phyloP scores from a whole-genome alignment of 1,284 basidiomycete genomes.

The Heterobasidion occidentale region DNA sequence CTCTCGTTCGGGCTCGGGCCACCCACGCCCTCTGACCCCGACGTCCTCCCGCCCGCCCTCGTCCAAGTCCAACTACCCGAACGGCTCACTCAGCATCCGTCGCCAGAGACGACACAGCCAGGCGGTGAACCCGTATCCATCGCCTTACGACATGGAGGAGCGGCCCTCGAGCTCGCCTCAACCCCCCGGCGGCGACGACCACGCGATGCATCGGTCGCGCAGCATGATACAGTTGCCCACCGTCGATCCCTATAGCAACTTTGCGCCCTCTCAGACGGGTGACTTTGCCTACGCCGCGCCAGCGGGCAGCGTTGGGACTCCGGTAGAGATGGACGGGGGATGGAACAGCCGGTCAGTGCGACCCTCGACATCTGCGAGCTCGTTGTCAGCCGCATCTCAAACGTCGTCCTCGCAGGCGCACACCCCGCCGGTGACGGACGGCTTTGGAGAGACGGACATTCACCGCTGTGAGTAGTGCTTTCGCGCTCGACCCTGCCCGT shows the following conservation, averaged over 20 bases:
- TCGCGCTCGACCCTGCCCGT: slow-evolving; percentile 5
- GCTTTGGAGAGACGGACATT: slow-evolving; percentile 60
- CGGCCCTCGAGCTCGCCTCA: slow-evolving; percentile 70
- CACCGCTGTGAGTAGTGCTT: slow-evolving; percentile 63
- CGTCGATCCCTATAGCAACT: slow-evolving; percentile 51
- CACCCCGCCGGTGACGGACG: slow-evolving; percentile 64
- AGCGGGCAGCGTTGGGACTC: slow-evolving; percentile 25
- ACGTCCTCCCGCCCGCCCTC: slow-evolving; percentile 47
- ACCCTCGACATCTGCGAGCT: slow-evolving; percentile 68
- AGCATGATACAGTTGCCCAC: slow-evolving; percentile 74
- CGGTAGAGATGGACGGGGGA: slow-evolving; percentile 10
- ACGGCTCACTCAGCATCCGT: slow-evolving; percentile 51
- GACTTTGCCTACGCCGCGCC: slow-evolving; percentile 74
- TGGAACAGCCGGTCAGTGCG: slow-evolving; percentile 34
- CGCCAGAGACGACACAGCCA: slow-evolving; percentile 71
- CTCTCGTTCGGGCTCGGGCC: slow-evolving; percentile 64
- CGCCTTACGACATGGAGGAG: slow-evolving; percentile 52
- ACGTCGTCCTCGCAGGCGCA: slow-evolving; percentile 70
- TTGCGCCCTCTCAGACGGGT: slow-evolving; percentile 39
- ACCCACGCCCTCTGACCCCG: slow-evolving; percentile 44
- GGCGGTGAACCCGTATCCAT: slow-evolving; percentile 76
- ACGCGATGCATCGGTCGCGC: slow-evolving; percentile 55
- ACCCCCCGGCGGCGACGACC: slow-evolving; percentile 42
- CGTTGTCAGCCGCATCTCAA: slow-evolving; percentile 62
- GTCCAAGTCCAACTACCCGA: slow-evolving; percentile 48